Evolutionary conservation across 768 basidiomycete genomes (phyloP), one percentile per base, ranked within the genome.

Genomic region (Pulveroboletus sp.): DNA sequence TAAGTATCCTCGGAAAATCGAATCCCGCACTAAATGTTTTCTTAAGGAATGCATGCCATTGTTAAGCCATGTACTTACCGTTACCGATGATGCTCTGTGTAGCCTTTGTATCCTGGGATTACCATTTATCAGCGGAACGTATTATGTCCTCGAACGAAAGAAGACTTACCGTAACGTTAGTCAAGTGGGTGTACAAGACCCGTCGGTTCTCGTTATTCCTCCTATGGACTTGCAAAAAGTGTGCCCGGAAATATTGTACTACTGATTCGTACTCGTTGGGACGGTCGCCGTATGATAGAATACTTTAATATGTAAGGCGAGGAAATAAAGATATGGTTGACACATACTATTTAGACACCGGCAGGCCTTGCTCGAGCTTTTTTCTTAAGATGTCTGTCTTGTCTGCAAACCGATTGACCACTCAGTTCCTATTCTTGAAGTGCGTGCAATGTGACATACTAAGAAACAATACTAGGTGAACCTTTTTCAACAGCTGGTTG

Each of bases 31-130:
- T 86, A 36, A 27, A 57, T 29, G 14, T 24, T 19, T 50, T 48
- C 55, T 40, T 59, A 45, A 38, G 52, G 17, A 52, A 42, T 32
- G 33, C 20, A 34, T 41, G 47, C 13, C 29, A 31, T 20, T 23
- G 21, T 11, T 4, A 40, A 32, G 40, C 5, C 13, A 31, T 50
- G 23, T 24, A 67, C 79, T 25, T 56, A 88, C 88, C 88, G 56
- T 88, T 90, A 54, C 81, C 80, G 61, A 92, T 91, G 49, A 92
- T 88, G 45, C 81, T 77, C 57, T 90, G 88, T 0, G 89, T 92
- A 5, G 90, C 78, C 67, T 85, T 88, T 13, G 89, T 87, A 66
- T 92, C 88, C 85, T 90, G 49, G 20, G 43, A 41, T 12, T 20
- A 27, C 33, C 24, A 55, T 42, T 27, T 19, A 54, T 59, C 38